Base-by-base conservation (phyloP, 176 grass and related monocot genomes). In the Paspalum notatum region DNA sequence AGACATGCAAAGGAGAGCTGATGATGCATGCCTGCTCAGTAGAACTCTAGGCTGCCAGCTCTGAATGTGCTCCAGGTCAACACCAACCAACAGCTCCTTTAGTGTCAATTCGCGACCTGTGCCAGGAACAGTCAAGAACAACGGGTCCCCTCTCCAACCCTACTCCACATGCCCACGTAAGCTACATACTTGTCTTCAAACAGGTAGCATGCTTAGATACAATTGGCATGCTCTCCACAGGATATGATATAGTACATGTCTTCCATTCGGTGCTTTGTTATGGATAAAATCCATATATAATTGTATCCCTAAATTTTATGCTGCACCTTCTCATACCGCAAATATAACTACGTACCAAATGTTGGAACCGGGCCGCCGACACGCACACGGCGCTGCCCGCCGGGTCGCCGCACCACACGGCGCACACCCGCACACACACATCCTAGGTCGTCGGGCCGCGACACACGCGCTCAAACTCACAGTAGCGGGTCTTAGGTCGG, bases 11-110 rank as follows among this genome's bases (percentile, higher is more conserved):
- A 13, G 44, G 27, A 74, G 25, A 38, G 13, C 26, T 2, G 53
- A 56, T 66, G 42, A 7, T 8, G 3, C 40, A 6, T 43, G 72
- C 2, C 18, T 25, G 9, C 59, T 4, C 3, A 16, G 49, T 32
- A 55, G 54, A 70, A 71, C 68, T 43, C 38, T 38, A 73, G 37
- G 50, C 44, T 53, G 70, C 62, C 67, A 58, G 68, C 74, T 68
- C 32, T 43, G 15, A 63, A 75, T 42, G 62, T 22, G 18, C 12
- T 58, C 77, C 82, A 71, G 27, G 77, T 89, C 83, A 85, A 89
- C 65, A 77, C 72, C 87, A 44, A 59, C 55, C 82, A 76, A 7
- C 44, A 56, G 55, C 77, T 41, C 14, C 55, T 49, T 14, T 27
- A 27, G 50, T 26, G 57, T 51, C 16, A 8, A 59, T 45, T 14